These are phyloP conservation scores for Citrus reticulata DNA, from an alignment of 345 rosid genomes.

Conservation along the genomic window DNA sequence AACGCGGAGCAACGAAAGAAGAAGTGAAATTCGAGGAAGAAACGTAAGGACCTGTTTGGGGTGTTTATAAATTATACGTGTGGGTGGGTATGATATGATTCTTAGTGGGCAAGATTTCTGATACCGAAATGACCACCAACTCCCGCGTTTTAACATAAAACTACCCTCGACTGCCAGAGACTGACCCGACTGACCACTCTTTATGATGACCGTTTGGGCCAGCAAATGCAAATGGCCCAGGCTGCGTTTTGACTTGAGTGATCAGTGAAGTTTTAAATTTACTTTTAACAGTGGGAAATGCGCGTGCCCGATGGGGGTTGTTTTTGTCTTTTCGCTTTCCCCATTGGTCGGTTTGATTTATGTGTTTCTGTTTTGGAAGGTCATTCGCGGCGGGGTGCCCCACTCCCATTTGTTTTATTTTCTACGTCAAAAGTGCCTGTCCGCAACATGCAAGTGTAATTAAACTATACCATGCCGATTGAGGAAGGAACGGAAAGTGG, in stretches of 20 bases:
- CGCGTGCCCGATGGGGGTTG: neutral
- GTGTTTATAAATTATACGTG: neutral
- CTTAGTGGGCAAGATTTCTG: slow-evolving; percentile 17
- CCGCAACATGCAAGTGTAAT: neutral
- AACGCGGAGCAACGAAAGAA: neutral
- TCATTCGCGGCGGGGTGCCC: too few species aligned
- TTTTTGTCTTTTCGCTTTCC: neutral
- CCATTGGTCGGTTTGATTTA: neutral
- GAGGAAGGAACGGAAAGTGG: too few species aligned
- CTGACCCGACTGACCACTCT: neutral
- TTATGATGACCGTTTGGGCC: neutral
- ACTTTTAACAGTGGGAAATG: too few species aligned
- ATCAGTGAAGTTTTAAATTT: too few species aligned
- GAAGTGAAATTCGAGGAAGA: slow-evolving; percentile 9
- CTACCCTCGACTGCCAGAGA: slow-evolving; percentile 8
- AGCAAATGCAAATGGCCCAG: too few species aligned
- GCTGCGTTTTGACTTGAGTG: too few species aligned
- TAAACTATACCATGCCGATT: neutral
- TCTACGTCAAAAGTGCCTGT: neutral
- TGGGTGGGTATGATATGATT: neutral
- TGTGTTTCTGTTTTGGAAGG: neutral
- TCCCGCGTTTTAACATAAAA: slow-evolving; percentile 22
- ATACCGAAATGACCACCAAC: slow-evolving; percentile 21
- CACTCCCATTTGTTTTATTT: neutral
- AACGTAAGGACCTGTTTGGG: neutral